phyloP scores from a whole-genome alignment of 1,284 basidiomycete genomes.

The Ceratobasidium sp. region DNA sequence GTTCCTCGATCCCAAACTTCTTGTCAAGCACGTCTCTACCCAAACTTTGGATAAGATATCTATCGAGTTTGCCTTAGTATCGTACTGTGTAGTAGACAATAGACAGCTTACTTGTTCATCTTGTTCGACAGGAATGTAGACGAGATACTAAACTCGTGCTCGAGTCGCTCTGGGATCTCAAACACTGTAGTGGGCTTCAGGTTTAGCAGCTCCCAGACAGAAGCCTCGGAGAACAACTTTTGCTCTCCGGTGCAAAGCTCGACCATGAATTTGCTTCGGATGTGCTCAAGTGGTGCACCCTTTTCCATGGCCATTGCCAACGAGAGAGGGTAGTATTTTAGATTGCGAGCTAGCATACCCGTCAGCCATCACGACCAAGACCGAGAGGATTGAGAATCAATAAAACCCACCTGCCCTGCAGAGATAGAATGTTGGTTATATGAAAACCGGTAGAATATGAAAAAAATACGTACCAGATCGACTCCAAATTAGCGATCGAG shows the following conservation, averaged over 20 bases:
- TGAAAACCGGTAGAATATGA: slow-evolving; percentile 1
- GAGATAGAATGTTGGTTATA: slow-evolving; percentile 4
- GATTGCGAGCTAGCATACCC: slow-evolving; percentile 48
- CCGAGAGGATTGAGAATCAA: too few relatives aligned
- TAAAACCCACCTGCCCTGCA: slow-evolving; percentile 42
- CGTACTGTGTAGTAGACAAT: not conserved
- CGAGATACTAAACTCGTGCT: slow-evolving; percentile 48
- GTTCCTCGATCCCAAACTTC: slow-evolving; percentile 46
- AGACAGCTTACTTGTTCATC: slow-evolving; percentile 47
- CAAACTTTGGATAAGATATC: slow-evolving; percentile 48
- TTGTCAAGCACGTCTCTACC: slow-evolving; percentile 51
- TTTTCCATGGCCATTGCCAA: slow-evolving; percentile 49
- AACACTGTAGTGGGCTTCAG: slow-evolving; percentile 47
- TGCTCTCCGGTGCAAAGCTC: slow-evolving; percentile 44
- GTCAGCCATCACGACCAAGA: not conserved
- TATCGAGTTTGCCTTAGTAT: not conserved
- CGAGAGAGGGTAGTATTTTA: slow-evolving; percentile 55
- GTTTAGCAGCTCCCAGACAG: slow-evolving; percentile 52
- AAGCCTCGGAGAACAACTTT: slow-evolving; percentile 47
- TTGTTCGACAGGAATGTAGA: slow-evolving; percentile 45
- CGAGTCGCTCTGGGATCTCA: slow-evolving; percentile 48
- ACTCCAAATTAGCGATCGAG: slow-evolving; percentile 58
- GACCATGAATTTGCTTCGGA: slow-evolving; percentile 49
- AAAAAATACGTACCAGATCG: slow-evolving; percentile 53
- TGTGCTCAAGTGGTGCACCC: slow-evolving; percentile 47